Evolutionary conservation across 2,329 filamentous ascomycete genomes (phyloP).

Genomic region (Dryadomyces sulphureus): DNA sequence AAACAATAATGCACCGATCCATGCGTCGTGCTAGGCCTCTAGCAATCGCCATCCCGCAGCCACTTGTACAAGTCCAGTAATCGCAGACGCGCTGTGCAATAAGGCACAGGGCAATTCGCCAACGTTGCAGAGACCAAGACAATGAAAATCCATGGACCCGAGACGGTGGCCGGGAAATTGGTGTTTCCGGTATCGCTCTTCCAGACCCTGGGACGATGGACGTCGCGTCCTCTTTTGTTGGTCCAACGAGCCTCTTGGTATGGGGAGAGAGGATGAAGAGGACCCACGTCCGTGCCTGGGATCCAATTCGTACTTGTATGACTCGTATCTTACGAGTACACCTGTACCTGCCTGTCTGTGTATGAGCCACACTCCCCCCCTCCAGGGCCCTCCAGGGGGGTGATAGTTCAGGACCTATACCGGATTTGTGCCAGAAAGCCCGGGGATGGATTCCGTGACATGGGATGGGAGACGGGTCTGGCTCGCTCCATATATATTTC

Average conservation of each 20-base stretch:
- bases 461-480: not conserved
- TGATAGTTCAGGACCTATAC: slow-evolving; percentile 2
- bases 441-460: slow-evolving; percentile 10
- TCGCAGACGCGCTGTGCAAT: not conserved
- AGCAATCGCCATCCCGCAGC: too few species aligned
- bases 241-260: not conserved
- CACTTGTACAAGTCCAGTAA: too few species aligned
- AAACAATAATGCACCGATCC: not conserved
- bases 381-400: not conserved
- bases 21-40: too few species aligned
- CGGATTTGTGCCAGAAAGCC: slow-evolving; percentile 1
- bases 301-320: not conserved
- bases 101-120: not conserved
- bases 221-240: not conserved
- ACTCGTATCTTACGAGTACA: not conserved
- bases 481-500: too few species aligned
- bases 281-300: slow-evolving; percentile 1
- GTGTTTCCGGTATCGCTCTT: slow-evolving; percentile 1
- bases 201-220: slow-evolving; percentile 1
- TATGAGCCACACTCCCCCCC: too few species aligned
- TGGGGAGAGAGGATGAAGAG: not conserved
- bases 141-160: slow-evolving; percentile 5
- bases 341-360: too few species aligned
- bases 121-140: not conserved
- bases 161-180: slow-evolving; percentile 4